Evolutionary conservation across 345 rosid genomes (phyloP), one percentile per base, ranked within the genome.

Genomic region (Heritiera fomes): DNA sequence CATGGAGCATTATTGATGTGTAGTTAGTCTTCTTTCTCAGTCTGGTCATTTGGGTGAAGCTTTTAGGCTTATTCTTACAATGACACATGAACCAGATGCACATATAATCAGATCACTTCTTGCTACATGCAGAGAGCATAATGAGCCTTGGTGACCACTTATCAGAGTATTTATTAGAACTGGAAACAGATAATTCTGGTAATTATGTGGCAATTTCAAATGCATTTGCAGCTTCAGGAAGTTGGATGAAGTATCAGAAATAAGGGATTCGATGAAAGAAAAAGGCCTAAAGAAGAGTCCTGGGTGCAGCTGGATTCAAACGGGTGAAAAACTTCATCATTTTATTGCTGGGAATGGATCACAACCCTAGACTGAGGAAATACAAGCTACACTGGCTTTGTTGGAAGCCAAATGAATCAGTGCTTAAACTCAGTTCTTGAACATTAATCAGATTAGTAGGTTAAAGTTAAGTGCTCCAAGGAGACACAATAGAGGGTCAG

Each of bases 241-340:
- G 79, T 77, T 91, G 92, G 63, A 79, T 65, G 83, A 82, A 75
- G 92, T 85, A 41, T 77, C 60, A 68, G 77, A 78, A 78, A 62
- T 80, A 81, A 81, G 96, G 82, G 87, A 82, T 70, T 60, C 81
- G 66, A 88, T 89, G 93, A 86, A 87, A 83, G 88, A 61, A 67
- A 84, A 83, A 80, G 89, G 91, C 15, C 71, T 90, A 47, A 83
- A 79, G 80, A 91, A 90, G 84, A 80, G 67, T 38, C 86, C 92
- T 11, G 92, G 91, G 74, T 85, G 88, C 73, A 89, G 94, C 83
- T 91, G 90, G 91, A 83, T 91, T 79, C 85, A 84, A 77, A 79
- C 86, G 75, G 84, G 86, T 52, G 77, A 71, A 61, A 85, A 83
- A 45, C 80, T 85, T 49, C 91, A 88, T 64, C 85, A 76, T 10